Base-by-base conservation (phyloP, 441 rosid genomes). In the Erodium texanum region DNA sequence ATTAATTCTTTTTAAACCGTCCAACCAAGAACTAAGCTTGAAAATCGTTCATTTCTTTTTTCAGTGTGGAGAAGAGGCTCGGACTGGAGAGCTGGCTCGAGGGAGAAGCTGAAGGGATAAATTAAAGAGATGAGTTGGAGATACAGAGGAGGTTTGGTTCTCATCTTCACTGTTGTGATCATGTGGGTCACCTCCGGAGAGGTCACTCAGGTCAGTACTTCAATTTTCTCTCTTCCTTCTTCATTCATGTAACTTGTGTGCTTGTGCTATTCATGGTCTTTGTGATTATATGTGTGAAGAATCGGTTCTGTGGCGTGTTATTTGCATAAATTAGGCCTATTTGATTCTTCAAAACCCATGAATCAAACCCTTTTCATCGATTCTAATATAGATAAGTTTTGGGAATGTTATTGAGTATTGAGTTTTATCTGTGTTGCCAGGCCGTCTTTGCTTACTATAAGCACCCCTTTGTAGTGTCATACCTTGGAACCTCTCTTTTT, bases 381-480 rank as follows among this genome's bases (percentile, higher is more conserved):
- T 36, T 36, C 41, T n/a, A n/a, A n/a, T n/a, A n/a, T n/a, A n/a
- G n/a, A n/a, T n/a, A n/a, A n/a, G n/a, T n/a, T n/a, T n/a, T n/a
- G n/a, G n/a, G n/a, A n/a, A n/a, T n/a, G n/a, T n/a, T n/a, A n/a
- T n/a, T n/a, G n/a, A n/a, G n/a, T n/a, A n/a, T n/a, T n/a, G n/a
- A n/a, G n/a, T n/a, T n/a, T n/a, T n/a, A n/a, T n/a, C n/a, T n/a
- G n/a, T n/a, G n/a, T n/a, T n/a, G n/a, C n/a, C n/a, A n/a, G n/a
- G n/a, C n/a, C 79, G 92, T 94, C 23, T 94, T 89, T 74, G 74
- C 85, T 54, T 86, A 83, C 65, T 93, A 93, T 73, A 89, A 91
- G 80, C 97, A 93, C 79, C 97, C 97, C 24, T 93, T 93, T 83
- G 99, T 90, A n/a, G 99, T 91, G 77, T 91, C 99, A 52, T 93